Percentiles rank a stretch among this genome's conserved stretches.
Evolutionary conservation across 768 basidiomycete genomes (phyloP).

Genomic region (Phlegmacium glaucopus): DNA sequence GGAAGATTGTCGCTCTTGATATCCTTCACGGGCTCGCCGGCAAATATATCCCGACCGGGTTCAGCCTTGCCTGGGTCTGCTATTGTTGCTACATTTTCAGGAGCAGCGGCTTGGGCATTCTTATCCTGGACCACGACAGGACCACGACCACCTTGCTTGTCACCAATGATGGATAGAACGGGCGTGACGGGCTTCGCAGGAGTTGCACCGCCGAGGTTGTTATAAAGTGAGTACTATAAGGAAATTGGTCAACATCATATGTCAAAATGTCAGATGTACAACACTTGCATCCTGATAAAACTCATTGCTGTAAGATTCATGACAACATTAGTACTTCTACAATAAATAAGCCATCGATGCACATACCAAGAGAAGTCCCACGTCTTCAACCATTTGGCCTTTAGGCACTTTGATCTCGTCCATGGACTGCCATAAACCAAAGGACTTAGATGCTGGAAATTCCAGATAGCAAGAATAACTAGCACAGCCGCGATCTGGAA

Average conservation of each 20-base stretch:
- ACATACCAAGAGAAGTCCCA: slow-evolving; percentile 95
- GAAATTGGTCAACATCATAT: slow-evolving; percentile 1
- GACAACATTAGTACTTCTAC: background rate
- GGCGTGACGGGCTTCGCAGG: slow-evolving; percentile 33
- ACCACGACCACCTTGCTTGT: slow-evolving; percentile 43
- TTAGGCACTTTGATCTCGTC: slow-evolving; percentile 78
- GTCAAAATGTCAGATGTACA: background rate
- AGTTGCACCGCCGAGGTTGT: slow-evolving; percentile 31
- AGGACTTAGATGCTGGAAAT: slow-evolving; percentile 76
- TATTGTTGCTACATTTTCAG: slow-evolving; percentile 28
- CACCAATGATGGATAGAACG: slow-evolving; percentile 45
- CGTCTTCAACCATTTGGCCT: slow-evolving; percentile 81
- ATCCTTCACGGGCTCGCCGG: slow-evolving; percentile 41
- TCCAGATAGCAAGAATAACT: slow-evolving; percentile 70
- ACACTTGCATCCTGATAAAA: slow-evolving; percentile 62
- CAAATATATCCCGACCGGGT: slow-evolving; percentile 77
- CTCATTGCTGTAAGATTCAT: slow-evolving; percentile 45
- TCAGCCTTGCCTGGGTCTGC: slow-evolving; percentile 54
- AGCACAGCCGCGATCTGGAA: slow-evolving; percentile 79
- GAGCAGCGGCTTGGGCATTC: slow-evolving; percentile 12
- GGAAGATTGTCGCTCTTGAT: slow-evolving; percentile 40
- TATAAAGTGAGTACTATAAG: slow-evolving; percentile 57
- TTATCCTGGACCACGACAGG: slow-evolving; percentile 52
- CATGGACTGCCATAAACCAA: slow-evolving; percentile 81
- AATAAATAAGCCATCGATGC: background rate